Base-by-base conservation (phyloP, 2,329 filamentous ascomycete genomes). In the Pseudocercospora crystallina region DNA sequence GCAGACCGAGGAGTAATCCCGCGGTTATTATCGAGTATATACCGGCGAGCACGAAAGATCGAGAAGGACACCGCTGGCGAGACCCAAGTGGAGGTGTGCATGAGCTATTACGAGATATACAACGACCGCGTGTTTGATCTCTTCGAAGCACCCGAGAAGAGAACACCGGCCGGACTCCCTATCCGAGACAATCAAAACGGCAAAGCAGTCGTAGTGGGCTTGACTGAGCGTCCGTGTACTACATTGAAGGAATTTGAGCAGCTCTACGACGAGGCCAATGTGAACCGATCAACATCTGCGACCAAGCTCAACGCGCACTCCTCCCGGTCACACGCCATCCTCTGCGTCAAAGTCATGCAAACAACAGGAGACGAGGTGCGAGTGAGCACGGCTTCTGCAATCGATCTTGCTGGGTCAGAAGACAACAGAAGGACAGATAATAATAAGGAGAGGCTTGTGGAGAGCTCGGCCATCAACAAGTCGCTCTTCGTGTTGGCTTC, bases 241-340 rank as follows among this genome's bases (percentile, higher is more conserved):
- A 89, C 87, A 38, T 75, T 96, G 58, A 94, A 91, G 66, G 92
- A 96, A 66, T 83, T 96, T 36, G 85, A 89, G 15, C 64, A 91
- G 90, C 66, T 95, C 86, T 4, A 97, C 8, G 94, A 99, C 68
- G 76, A 99, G 45, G 83, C 97, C 71, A 86, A 85, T 55, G 90
- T 92, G 17, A 89, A 97, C 53, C 90, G 15, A 77, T 99, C 55
- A 90, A 92, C 69, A 89, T 95, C 67, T 90, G 94, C 34, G n/a
- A 99, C 94, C 2, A 94, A 94, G 5, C 92, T 97, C 65, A 99
- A 99, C 66, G 94, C 92, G 38, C 94, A 96, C 68, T 99, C 94
- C 0, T 99, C 94, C 7, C 90, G 94, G 59, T 99, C 94, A 1
- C 94, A 99, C 69, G 94, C 94, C 34, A 90, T 99, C 14, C 78